Percentiles rank a stretch among this genome's conserved stretches.
phyloP scores from a whole-genome alignment of 2,329 filamentous ascomycete genomes.

The Pseudocercospora macadamiae region DNA sequence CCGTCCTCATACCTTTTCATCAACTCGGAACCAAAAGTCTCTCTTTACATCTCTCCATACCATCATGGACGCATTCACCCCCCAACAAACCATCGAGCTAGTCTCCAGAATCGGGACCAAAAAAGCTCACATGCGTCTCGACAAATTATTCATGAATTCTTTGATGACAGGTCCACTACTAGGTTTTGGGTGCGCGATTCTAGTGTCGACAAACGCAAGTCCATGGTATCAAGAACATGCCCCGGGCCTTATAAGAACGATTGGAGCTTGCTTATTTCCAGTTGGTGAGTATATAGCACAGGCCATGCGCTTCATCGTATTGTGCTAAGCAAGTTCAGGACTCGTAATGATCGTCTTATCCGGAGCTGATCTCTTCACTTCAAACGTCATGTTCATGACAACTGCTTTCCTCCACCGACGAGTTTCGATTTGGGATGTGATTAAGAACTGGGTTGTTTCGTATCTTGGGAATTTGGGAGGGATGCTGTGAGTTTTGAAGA shows the following conservation, averaged over 20 bases:
- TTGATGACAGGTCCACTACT: conserved; percentile 57
- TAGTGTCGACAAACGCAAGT: conserved; percentile 37
- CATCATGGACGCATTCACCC: conserved; percentile 24
- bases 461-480: conserved; percentile 38
- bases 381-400: conserved; percentile 34
- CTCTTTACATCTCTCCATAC: background rate
- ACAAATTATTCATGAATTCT: conserved; percentile 57
- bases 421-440: conserved; percentile 22
- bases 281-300: conserved; percentile 20
- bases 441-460: conserved; percentile 26
- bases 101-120: conserved; percentile 54
- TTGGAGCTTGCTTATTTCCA: conserved; percentile 37
- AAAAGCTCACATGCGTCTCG: conserved; percentile 57
- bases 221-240: conserved; percentile 39
- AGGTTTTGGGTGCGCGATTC: conserved; percentile 54
- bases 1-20: too few relatives aligned
- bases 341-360: conserved; percentile 38
- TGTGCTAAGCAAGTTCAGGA: conserved; percentile 15
- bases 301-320: background rate
- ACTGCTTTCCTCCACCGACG: conserved; percentile 29
- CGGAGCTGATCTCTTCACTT: conserved; percentile 38
- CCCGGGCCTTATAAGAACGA: conserved; percentile 36
- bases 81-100: conserved; percentile 53
- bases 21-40: too few relatives aligned
- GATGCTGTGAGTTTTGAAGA: conserved; percentile 33